phyloP scores from a whole-genome alignment of 108 stramenopile species.

The Licmophora abbreviata region DNA sequence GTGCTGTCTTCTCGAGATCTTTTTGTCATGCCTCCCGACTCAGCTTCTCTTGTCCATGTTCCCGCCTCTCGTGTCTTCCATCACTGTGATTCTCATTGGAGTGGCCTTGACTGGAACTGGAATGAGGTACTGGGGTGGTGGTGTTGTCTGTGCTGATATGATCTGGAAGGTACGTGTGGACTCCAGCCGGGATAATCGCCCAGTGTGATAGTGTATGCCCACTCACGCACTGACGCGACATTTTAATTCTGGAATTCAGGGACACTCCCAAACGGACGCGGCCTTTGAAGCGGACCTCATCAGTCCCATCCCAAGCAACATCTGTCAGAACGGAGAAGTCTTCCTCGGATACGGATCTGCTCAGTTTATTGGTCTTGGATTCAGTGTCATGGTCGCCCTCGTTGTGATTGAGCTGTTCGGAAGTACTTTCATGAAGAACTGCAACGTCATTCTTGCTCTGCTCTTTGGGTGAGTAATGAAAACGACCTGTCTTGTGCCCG shows the following conservation, averaged over 20 bases:
- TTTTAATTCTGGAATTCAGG: background rate
- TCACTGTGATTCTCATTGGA: conserved; percentile 77
- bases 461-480: conserved; percentile 24
- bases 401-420: conserved; percentile 45
- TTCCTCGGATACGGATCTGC: conserved; percentile 40
- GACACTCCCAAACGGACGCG: background rate
- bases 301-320: conserved; percentile 23
- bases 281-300: conserved; percentile 16
- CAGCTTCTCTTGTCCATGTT: conserved; percentile 42
- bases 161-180: conserved; percentile 53
- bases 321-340: conserved; percentile 34
- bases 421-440: conserved; percentile 53
- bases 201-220: too few relatives aligned
- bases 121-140: conserved; percentile 85
- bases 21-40: conserved; percentile 40
- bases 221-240: too few relatives aligned
- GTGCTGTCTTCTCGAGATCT: conserved; percentile 53
- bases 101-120: conserved; percentile 71
- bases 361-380: conserved; percentile 38
- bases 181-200: too few relatives aligned
- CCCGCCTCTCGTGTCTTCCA: conserved; percentile 60
- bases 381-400: conserved; percentile 31
- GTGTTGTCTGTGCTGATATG: conserved; percentile 74
- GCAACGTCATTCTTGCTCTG: conserved; percentile 49
- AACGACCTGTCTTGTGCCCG: background rate